Base-by-base conservation (phyloP, 495 filamentous ascomycete species). In the Neurospora sp. region DNA sequence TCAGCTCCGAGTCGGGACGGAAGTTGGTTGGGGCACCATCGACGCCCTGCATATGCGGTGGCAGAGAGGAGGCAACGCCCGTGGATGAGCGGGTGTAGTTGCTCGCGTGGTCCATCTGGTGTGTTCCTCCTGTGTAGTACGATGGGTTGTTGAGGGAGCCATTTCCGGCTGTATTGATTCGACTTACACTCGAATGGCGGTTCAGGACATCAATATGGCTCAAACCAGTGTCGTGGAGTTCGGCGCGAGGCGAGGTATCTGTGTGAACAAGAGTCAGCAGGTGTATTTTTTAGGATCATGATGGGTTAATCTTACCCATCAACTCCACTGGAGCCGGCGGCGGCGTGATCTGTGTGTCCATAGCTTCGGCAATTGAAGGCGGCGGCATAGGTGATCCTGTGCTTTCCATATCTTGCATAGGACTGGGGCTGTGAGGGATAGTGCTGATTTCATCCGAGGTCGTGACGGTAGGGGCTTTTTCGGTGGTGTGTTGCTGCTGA, bases 381-480 rank as follows among this genome's bases (percentile, higher is more conserved):
- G 48, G 69, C 31, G 76, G 78, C n/a, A 76, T 73, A 0, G 76
- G 15, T 11, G 19, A 24, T 39, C 69, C 74, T 9, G 73, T 73
- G 45, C 79, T 82, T 36, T 80, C 79, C 36, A 78, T 71, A 19
- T 81, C 81, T 19, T 17, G 54, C 54, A 66, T 66, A 19, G 54
- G 54, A 1, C 54, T 66, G 1, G 34, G 73, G 62, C 62, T 78
- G 43, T 74, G 77, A 69, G 71, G 78, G 37, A 77, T 78, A 15
- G 70, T 79, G 19, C 77, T 79, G 24, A 77, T 79, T 19, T 87
- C 83, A 4, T 86, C 84, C 11, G 79, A 69, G n/a, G 82, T 85
- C 2, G 81, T 85, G 7, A 85, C 74, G 11, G 86, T 88, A 13
- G 80, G 80, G 0, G 85, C 82, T 74, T 89, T 88, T 37, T 81